Evolutionary conservation across 176 grass and related monocot genomes (phyloP), one percentile per base, ranked within the genome.

Genomic region (Avena atlantica): DNA sequence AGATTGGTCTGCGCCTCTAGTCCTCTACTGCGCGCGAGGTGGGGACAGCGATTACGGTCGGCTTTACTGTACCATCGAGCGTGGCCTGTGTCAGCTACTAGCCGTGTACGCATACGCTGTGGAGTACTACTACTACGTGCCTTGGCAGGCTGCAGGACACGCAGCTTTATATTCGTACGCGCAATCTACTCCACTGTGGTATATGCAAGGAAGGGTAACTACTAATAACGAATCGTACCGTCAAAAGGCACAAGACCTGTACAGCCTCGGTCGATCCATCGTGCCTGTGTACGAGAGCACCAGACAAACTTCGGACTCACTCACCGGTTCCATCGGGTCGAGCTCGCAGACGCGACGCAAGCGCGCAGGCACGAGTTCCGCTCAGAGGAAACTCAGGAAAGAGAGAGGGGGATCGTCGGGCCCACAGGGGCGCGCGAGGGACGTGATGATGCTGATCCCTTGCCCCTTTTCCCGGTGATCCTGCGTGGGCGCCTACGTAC

Each of bases 401-500:
- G 0, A 42, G 6, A 42, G 6, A 6, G 4, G 5, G 40, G 40
- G 40, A 4, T 42, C 40, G 40, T 42, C 40, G 40, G 61, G 29
- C 31, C 15, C 64, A 67, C 6, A 7, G 27, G 65, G 40, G 40
- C 40, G 44, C 4, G 44, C 69, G 72, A 42, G 40, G 40, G 40
- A 45, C n/a, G 71, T 34, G 76, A n/a, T 14, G 37, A 81, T 66
- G 59, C 49, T 21, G 44, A 7, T 47, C 40, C 0, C 58, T 34
- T 49, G 12, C 17, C 7, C 3, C 42, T 12, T 77, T 49, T 29
- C 62, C 50, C 50, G 73, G 87, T 80, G 74, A 66, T 59, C 59
- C 50, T 23, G 72, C 17, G 59, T 67, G 80, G 88, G 89, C 73
- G 79, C 89, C 89, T 68, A n/a, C n/a, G n/a, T n/a, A 87, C 89